Evolutionary conservation across 495 filamentous ascomycete genomes (phyloP).

Genomic region (Penicillium paxilli): DNA sequence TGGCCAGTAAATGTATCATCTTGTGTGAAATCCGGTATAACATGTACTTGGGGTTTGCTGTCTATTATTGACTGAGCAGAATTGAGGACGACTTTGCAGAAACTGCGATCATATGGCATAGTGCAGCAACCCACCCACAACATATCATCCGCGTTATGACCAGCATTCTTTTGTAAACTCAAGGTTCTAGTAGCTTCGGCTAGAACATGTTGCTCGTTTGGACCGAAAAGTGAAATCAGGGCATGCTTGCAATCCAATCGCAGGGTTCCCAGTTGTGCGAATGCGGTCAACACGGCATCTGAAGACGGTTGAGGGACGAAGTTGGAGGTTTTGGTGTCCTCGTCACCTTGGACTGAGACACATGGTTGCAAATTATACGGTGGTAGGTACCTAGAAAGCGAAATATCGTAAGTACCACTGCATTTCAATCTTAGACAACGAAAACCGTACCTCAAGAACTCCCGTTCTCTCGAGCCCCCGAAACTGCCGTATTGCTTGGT

Average conservation of each 20-base stretch:
- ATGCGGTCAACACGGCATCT: constrained; percentile 59
- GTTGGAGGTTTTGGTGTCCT: constrained; percentile 1
- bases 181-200: constrained; percentile 60
- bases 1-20: constrained; percentile 27
- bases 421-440: neutral
- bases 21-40: constrained; percentile 18
- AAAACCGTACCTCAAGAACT: constrained; percentile 25
- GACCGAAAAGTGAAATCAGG: constrained; percentile 59
- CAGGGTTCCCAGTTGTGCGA: constrained; percentile 60
- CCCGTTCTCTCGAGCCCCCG: constrained; percentile 18
- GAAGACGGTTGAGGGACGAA: constrained; percentile 23
- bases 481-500: constrained; percentile 2
- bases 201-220: constrained; percentile 53
- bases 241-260: constrained; percentile 50
- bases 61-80: neutral
- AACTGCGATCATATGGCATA: constrained; percentile 30
- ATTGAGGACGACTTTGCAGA: constrained; percentile 43
- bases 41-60: constrained; percentile 15
- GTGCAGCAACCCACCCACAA: constrained; percentile 45
- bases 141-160: constrained; percentile 27
- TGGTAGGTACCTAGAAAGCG: constrained; percentile 22
- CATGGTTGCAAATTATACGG: constrained; percentile 14
- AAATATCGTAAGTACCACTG: too few species aligned
- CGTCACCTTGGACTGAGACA: constrained; percentile 7
- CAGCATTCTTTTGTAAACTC: constrained; percentile 39